Base-by-base conservation (phyloP, 2,329 filamentous ascomycete species). In the Didymosphaeria variabile region DNA sequence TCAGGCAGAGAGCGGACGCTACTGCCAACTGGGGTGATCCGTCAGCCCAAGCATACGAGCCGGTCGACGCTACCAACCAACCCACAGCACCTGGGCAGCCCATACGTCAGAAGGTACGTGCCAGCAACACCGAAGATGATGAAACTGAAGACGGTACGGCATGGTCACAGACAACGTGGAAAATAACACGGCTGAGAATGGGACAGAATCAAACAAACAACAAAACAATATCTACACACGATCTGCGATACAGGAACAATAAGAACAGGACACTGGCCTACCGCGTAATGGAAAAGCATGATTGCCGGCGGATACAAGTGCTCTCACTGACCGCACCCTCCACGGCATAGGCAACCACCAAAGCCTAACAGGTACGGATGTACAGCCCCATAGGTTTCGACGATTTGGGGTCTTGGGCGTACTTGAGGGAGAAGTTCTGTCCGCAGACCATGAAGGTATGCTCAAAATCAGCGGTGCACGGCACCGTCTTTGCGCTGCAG, bases 401-500 rank as follows among this genome's bases (percentile, higher is more conserved):
- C 17, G 79, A 80, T 67, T 88, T 88, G 67, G 79, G 88, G 72
- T 90, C 86, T 77, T 91, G 82, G 78, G 89, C 88, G 75, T 84
- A 90, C 61, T 83, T 77, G 40, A 90, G 74, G 57, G 79, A 71
- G 45, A 86, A 86, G 5, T 82, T 84, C 8, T 78, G 77, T 49
- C 80, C 79, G 47, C 76, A 80, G 67, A 90, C 80, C 78, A 86
- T 79, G 67, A 83, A 84, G 2, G 76, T 77, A 26, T 89, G 72
- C 31, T 78, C 77, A 70, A 84, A 44, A 3, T 84, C 86, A 49
- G 81, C 83, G 0, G 83, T 81, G 70, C 87, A 90, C 17, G 76
- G 67, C 69, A 87, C 86, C 8, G 79, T 85, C 8, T 79, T 75
- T 57, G 90, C 79, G 36, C 79, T 75, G 67, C 87, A 88, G 19